Evolutionary conservation across 805 yeast genomes (phyloP), one percentile per base, ranked within the genome.

Genomic region (Middelhovenomyces tepae): DNA sequence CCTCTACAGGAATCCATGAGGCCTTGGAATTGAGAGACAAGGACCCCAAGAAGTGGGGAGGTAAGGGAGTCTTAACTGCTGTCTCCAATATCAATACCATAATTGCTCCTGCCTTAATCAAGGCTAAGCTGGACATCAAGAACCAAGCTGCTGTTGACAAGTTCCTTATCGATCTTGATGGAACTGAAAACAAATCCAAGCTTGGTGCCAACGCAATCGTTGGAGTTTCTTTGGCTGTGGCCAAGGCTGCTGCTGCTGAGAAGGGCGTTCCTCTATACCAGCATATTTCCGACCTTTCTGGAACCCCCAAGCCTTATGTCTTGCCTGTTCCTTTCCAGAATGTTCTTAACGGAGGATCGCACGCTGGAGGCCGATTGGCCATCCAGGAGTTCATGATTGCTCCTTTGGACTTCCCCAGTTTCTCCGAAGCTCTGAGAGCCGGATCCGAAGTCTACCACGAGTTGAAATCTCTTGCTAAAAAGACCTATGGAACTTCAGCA

Each of bases 351-450:
- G 98, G 98, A 75, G 98, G 98, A 68, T 81, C 94, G 59, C 98
- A 89, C 71, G 98, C 98, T 58, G 98, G 98, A 73, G 98, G 98
- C 72, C 79, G 89, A 61, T 73, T 89, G 52, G 98, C 98, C 56
- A 77, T 89, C 80, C 98, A 89, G 75, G 98, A 89, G 75, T 89
- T 89, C 75, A 91, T 89, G 97, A 84, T 89, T 69, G 97, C 83
- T 46, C 97, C 98, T 69, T 71, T 81, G 50, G 89, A 78, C 55
- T 95, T 95, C 53, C 70, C 75, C 54, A 56, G 89, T 43, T 91
- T 89, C 79, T 61, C 93, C 47, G 97, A 89, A 71, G 97, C 94
- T 54, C 67, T 91, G 65, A 84, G 95, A 75, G 82, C 84, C 49
- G 97, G 97, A 64, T 65, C 95, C 44, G 98, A 89, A 75, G 95